Base-by-base conservation (phyloP, 2,329 filamentous ascomycete genomes). In the Botrytis pseudocinerea region DNA sequence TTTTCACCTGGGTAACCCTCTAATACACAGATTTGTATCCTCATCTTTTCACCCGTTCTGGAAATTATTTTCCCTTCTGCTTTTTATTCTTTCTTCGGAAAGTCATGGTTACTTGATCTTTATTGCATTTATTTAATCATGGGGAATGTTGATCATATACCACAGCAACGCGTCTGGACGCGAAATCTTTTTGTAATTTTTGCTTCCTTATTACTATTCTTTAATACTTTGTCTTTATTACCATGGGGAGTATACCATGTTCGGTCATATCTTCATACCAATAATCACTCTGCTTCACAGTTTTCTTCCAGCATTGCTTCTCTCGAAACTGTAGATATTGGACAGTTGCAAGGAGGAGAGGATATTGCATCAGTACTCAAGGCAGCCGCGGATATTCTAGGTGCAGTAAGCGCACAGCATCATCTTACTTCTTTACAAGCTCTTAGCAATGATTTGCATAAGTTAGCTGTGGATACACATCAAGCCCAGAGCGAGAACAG, bases 61-160 rank as follows among this genome's bases (percentile, higher is more conserved):
- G 16, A 35, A 20, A 3, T 9, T 20, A 7, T 71, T 42, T 35
- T 65, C 20, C n/a, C 46, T 40, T 71, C 22, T 51, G 8, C 3
- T 54, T 46, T 71, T 54, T 8, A 38, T 38, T 20, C 18, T 54
- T 16, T n/a, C 32, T 35, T 35, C 18, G 20, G 38, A 44, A 42
- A 46, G 61, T 46, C 40, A 71, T 71, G 48, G 32, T 66, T 35
- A 25, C 38, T 72, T 48, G 61, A 42, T 40, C 20, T 40, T 28
- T 51, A n/a, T 22, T 68, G 35, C 40, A 60, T 68, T 46, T 59
- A 42, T 22, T 38, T 68, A 51, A 60, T 38, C 38, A 72, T 72
- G 70, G 70, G 70, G 16, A 68, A 68, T 68, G 70, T 51, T 72
- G 70, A 72, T 28, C 62, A 72, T 72, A n/a, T 40, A 28, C 70